Base-by-base conservation (phyloP, 805 yeast genomes). In the Brettanomyces bruxellensis region DNA sequence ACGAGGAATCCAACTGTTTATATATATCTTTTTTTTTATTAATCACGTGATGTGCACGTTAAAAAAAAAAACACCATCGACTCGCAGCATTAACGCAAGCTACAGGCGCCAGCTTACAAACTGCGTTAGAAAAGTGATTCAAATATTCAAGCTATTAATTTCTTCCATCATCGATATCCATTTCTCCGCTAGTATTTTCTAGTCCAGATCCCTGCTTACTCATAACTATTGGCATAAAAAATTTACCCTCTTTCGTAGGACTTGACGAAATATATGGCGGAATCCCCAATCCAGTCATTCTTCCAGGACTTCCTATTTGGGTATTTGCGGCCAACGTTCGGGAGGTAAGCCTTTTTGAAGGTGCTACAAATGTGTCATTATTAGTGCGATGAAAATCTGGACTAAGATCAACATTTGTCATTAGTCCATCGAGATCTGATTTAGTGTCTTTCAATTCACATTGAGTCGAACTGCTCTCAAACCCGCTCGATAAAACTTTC, bases 281-380 rank as follows among this genome's bases (percentile, higher is more conserved):
- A 3, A 52, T 45, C 25, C 51, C 52, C 5, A 53, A 37, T 1
- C 55, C 55, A 4, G 47, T 49, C 52, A 53, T 48, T 34, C 56
- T 38, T 40, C 49, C 48, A 2, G 56, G 56, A 30, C 54, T 50
- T 1, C 45, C 46, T 12, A 52, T 53, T 37, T 40, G 52, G 2
- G 56, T 54, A 9, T 54, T 47, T 1, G 56, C 56, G 25, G 35
- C 25, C n/a, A 53, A 37, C 32, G 48, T 45, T 34, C 41, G 49
- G 3, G 50, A 34, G 2, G 56, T 53, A 22, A 53, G 38, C 11
- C 46, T 42, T 8, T 22, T 44, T 7, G 34, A 11, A n/a, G 43
- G 43, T n/a, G 34, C n/a, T 12, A 38, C 30, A n/a, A 18, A 11
- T 11, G 11, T 2, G n/a, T 35, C 13, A 35, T 35, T 12, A n/a